Conservation (phyloP, 345 rosid species). For the Murraya koenigii region DNA sequence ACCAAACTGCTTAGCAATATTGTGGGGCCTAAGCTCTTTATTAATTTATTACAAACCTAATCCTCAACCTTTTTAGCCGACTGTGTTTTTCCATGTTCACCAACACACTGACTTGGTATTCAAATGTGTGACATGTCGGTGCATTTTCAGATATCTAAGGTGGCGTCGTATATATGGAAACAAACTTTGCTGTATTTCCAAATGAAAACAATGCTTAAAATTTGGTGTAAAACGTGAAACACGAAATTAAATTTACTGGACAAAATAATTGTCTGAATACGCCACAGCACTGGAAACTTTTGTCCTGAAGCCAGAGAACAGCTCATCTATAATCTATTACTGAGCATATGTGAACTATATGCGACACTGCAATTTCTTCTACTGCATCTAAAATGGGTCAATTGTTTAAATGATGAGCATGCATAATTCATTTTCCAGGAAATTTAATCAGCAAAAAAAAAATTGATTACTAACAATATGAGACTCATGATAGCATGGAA, state of each 20-base stretch:
- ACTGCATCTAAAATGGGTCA: no score
- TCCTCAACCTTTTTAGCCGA: not conserved
- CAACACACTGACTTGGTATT: not conserved
- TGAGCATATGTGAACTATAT: not conserved
- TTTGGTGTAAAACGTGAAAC: not conserved
- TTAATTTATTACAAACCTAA: not conserved
- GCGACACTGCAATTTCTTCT: not conserved
- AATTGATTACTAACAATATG: no score
- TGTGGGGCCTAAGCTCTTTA: not conserved
- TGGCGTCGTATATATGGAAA: not conserved
- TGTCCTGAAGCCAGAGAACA: not conserved
- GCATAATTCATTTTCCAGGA: no score
- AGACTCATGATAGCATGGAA: conserved; percentile 2
- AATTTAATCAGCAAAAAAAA: no score
- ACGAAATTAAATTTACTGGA: not conserved
- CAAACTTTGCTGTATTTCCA: not conserved
- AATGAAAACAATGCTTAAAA: not conserved
- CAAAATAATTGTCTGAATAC: not conserved
- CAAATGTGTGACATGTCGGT: not conserved
- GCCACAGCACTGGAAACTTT: not conserved
- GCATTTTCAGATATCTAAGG: not conserved
- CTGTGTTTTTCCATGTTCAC: not conserved
- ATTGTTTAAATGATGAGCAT: no score
- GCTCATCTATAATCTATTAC: not conserved
- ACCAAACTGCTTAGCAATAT: not conserved